Conservation (phyloP, 495 filamentous ascomycete species). For the Xylaria castorea region DNA sequence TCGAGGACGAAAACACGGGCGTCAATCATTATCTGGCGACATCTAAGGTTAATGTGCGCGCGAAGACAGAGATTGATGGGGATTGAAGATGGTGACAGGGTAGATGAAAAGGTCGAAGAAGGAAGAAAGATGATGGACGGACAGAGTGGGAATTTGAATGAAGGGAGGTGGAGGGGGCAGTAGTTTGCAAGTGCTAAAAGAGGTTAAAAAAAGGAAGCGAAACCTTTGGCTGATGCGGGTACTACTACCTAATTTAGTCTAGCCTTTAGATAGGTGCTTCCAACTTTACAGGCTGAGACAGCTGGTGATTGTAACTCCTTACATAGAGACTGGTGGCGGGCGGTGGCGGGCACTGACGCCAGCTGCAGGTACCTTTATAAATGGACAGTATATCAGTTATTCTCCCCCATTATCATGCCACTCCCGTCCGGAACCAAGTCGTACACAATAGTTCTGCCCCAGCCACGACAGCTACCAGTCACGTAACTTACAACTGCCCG, state of each 20-base stretch:
- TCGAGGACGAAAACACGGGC: neutral
- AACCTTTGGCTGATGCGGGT: neutral
- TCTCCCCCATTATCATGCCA: neutral
- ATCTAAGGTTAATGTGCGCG: constrained; percentile 4
- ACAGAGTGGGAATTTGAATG: constrained; percentile 15
- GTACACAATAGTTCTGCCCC: neutral
- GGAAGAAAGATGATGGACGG: constrained; percentile 13
- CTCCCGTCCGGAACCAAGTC: neutral
- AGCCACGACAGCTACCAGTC: neutral
- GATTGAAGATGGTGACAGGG: neutral
- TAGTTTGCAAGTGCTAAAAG: neutral
- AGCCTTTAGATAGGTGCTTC: neutral
- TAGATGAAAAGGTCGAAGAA: constrained; percentile 18
- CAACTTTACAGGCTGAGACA: neutral
- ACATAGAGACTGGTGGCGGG: too few species aligned
- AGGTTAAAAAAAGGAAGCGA: constrained; percentile 9
- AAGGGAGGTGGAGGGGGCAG: constrained; percentile 24
- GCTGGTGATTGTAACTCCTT: neutral
- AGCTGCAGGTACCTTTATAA: too few species aligned
- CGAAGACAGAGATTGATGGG: neutral
- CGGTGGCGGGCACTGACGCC: too few species aligned
- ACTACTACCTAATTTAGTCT: neutral
- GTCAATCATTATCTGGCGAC: constrained; percentile 19
- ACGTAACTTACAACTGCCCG: neutral
- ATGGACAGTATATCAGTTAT: too few species aligned